A percentile compares a stretch with the other conserved stretches of the same genome.
Conservation (phyloP, 306 rosid genomes). For the Dicorynia guianensis region DNA sequence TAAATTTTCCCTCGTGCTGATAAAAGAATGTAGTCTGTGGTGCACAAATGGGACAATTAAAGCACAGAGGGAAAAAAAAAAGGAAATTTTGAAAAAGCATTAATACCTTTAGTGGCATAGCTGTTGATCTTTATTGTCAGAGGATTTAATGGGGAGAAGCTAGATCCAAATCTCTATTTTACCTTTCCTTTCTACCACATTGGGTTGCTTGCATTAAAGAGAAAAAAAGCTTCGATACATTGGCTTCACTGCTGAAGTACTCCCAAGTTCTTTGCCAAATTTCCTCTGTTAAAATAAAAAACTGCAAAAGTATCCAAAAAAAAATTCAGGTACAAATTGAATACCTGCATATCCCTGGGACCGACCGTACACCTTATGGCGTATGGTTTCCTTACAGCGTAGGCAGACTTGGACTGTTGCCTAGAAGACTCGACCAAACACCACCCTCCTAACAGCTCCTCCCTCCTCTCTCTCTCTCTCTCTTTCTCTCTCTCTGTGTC, state of each 20-base stretch:
- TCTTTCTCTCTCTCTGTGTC: neutral
- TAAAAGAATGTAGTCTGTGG: constrained; percentile 20
- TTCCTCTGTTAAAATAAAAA: neutral
- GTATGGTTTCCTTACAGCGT: neutral
- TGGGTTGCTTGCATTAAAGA: too few species aligned
- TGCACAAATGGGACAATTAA: neutral
- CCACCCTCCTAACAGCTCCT: neutral
- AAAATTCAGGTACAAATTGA: neutral
- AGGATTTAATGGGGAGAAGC: too few species aligned
- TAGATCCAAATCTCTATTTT: too few species aligned
- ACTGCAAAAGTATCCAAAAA: neutral
- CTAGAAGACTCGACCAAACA: constrained; percentile 3
- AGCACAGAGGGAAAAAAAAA: neutral
- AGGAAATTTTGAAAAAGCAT: neutral
- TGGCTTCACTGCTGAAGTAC: neutral
- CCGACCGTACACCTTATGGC: neutral
- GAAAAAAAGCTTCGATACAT: too few species aligned
- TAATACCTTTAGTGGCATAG: too few species aligned
- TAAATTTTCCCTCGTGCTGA: too few species aligned
- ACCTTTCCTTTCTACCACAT: too few species aligned
- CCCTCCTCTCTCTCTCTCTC: neutral
- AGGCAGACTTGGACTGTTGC: constrained; percentile 15
- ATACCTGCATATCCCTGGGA: neutral
- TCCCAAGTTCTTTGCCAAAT: too few species aligned
- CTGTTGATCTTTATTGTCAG: too few species aligned